phyloP scores from a whole-genome alignment of 805 yeast genomes.

The Saturnispora hagleri region DNA sequence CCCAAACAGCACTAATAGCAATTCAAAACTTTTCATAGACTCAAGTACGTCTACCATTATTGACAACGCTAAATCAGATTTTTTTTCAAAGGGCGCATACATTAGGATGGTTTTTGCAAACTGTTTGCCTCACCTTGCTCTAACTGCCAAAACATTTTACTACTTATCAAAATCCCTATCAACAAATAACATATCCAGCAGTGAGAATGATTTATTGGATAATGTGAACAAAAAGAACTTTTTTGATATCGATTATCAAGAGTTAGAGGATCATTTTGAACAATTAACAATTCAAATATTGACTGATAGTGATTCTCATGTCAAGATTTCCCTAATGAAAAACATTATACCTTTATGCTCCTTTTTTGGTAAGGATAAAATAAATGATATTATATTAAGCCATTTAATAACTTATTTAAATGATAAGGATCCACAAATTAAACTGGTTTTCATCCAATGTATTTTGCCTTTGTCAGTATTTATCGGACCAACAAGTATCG shows the following conservation, averaged over 20 bases:
- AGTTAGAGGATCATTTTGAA: conserved; percentile 49
- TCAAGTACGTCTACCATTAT: not conserved
- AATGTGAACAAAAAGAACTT: conserved; percentile 23
- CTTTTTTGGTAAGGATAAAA: conserved; percentile 77
- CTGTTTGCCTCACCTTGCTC: conserved; percentile 65
- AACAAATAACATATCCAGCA: not conserved
- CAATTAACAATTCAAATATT: conserved; percentile 53
- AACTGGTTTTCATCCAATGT: conserved; percentile 63
- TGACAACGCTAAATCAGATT: not conserved
- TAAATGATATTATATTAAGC: conserved; percentile 81
- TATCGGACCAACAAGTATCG: conserved; percentile 74
- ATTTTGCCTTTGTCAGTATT: conserved; percentile 68
- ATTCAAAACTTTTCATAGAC: conserved; percentile 1
- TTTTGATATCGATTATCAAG: conserved; percentile 33
- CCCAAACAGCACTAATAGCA: not conserved
- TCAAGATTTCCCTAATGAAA: conserved; percentile 58
- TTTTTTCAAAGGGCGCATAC: conserved; percentile 22
- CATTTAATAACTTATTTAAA: conserved; percentile 88
- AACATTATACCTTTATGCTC: conserved; percentile 72
- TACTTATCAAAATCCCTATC: conserved; percentile 45
- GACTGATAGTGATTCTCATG: conserved; percentile 59
- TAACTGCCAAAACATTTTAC: conserved; percentile 51
- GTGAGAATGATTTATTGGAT: not conserved
- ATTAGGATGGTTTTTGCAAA: conserved; percentile 63
- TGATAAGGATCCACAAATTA: conserved; percentile 58